Evolutionary conservation across 371 early-diverging fungal genomes (phyloP).

Genomic region (Mucor sp.): DNA sequence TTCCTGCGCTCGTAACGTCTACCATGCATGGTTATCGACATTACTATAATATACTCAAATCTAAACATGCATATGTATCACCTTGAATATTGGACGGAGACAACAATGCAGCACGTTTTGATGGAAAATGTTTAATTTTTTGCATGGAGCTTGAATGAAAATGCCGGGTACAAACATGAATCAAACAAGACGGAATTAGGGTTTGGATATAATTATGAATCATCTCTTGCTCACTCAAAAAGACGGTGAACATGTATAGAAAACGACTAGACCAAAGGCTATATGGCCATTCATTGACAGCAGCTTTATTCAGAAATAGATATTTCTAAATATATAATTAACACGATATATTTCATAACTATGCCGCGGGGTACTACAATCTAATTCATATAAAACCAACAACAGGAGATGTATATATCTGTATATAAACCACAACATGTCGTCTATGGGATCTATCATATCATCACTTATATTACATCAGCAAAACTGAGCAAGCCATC

Average conservation of each 20-base stretch:
- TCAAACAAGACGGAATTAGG: neutral
- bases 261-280: neutral
- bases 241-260: too few relatives aligned
- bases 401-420: neutral
- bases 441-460: neutral
- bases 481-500: neutral
- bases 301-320: neutral
- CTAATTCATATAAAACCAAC: neutral
- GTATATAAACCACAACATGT: too few relatives aligned
- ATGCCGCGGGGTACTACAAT: neutral
- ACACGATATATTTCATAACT: neutral
- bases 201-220: too few relatives aligned
- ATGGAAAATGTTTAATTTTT: neutral
- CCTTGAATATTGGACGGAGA: neutral
- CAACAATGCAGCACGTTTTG: neutral
- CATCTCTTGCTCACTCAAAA: too few relatives aligned
- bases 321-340: neutral
- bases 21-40: too few relatives aligned
- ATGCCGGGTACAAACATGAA: neutral
- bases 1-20: too few relatives aligned
- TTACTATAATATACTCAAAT: neutral
- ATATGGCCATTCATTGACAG: neutral
- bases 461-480: too few relatives aligned
- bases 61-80: neutral
- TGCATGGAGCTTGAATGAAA: neutral